phyloP scores from a whole-genome alignment of 1,139 yeast species.

The Yamadazyma dushanensis region DNA sequence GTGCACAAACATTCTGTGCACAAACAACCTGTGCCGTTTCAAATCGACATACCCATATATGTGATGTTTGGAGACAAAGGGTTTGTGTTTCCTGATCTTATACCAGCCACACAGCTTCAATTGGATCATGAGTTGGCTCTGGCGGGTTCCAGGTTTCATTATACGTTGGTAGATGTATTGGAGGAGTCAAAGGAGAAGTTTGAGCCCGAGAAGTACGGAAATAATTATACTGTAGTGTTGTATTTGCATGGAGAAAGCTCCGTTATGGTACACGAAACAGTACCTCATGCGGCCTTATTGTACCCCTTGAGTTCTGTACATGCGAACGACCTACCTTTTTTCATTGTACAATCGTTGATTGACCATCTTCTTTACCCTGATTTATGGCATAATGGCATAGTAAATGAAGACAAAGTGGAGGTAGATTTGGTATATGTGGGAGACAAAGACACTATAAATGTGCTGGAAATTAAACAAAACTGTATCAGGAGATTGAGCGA shows the following conservation, averaged over 20 bases:
- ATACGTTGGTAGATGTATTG: conserved; percentile 21
- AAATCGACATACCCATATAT: conserved; percentile 21
- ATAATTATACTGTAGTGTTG: conserved; percentile 29
- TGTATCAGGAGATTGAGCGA: neutral
- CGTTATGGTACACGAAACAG: conserved; percentile 37
- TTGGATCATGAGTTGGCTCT: conserved; percentile 24
- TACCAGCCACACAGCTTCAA: conserved; percentile 44
- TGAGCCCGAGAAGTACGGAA: neutral
- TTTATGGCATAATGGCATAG: conserved; percentile 1
- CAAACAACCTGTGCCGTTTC: too few species aligned
- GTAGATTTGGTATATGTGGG: neutral
- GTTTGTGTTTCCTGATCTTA: conserved; percentile 49
- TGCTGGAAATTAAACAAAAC: neutral
- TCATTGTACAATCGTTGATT: conserved; percentile 34
- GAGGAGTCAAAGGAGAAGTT: conserved; percentile 1
- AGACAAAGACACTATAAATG: neutral
- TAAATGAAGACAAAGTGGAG: neutral
- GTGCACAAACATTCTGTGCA: too few species aligned
- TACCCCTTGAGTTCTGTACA: conserved; percentile 32
- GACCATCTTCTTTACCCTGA: conserved; percentile 27
- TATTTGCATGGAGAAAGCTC: conserved; percentile 30
- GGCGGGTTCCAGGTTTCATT: conserved; percentile 5
- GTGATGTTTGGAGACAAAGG: conserved; percentile 38
- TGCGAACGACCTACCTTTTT: conserved; percentile 44
- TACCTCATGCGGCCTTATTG: conserved; percentile 39